Base-by-base conservation (phyloP, 2,329 filamentous ascomycete species). In the Acrodontium crateriforme region DNA sequence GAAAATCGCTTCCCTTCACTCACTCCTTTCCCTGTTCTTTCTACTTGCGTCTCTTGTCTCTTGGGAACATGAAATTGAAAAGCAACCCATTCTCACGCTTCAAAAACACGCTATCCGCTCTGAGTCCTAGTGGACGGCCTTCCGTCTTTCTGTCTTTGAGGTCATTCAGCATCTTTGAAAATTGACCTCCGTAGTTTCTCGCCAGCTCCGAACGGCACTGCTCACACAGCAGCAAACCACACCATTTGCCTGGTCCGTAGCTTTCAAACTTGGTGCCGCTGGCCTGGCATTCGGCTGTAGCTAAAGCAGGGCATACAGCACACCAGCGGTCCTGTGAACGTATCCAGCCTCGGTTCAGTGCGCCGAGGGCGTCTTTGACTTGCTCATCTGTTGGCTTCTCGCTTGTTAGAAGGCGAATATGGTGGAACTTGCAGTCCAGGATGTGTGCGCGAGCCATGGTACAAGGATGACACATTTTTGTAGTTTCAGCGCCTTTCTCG, bases 221-320 rank as follows among this genome's bases (percentile, higher is more conserved):
- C 26, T 41, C 36, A 32, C 53, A 56, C 9, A 55, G 37, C 24
- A 30, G 28, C 3, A 55, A 26, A 3, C 53, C 51, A 35, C 53
- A 56, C 3, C 47, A 41, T 10, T 17, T 14, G 4, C 29, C 22
- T 18, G 15, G 13, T 10, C 17, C 16, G 6, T 29, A 29, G 11
- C 19, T 15, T 5, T 20, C 30, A 16, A 31, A 32, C 9, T 25
- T 28, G 4, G 16, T 18, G 14, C 7, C 27, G 8, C n/a, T 35
- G 3, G 28, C 37, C 30, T 21, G 31, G 32, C 59, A 64, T 12
- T 40, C 39, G 19, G 51, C 54, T 3, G 46, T 46, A 1, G 58
- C 60, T 2, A 55, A 49, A 8, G 42, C 42, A 3, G 50, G 49
- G 28, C 61, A 64, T 2, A 65, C 25, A 3, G 45, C 45, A 35